Evolutionary conservation across 306 rosid genomes (phyloP).

Genomic region (Lablab purpureus): DNA sequence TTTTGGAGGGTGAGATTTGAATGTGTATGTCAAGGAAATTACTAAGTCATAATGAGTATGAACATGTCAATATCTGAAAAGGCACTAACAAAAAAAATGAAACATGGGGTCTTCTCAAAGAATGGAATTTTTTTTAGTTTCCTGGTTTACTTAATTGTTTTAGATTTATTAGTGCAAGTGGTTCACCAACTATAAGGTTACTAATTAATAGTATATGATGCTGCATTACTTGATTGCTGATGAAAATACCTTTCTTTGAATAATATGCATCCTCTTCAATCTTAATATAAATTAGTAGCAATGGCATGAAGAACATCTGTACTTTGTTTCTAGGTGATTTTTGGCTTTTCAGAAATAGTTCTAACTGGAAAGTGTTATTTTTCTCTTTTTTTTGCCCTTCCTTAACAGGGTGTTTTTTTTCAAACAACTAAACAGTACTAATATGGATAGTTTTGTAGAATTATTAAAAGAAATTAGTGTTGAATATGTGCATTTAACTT

Average conservation of each 20-base stretch:
- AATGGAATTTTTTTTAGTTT: not conserved
- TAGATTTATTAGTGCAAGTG: not conserved
- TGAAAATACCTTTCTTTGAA: not conserved
- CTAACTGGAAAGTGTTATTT: not conserved
- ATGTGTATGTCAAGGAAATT: not conserved
- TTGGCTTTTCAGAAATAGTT: conserved; percentile 24
- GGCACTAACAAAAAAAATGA: not conserved
- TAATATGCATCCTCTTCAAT: not conserved
- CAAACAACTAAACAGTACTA: no score
- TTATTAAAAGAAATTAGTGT: no score
- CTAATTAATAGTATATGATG: not conserved
- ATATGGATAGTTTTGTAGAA: no score
- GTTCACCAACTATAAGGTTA: no score
- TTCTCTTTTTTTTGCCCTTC: no score
- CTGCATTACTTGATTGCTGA: not conserved
- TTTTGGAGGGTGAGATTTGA: not conserved
- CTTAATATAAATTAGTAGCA: conserved; percentile 4
- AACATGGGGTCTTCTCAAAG: not conserved
- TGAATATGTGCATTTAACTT: conserved; percentile 6
- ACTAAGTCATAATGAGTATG: not conserved
- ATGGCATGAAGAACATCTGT: not conserved
- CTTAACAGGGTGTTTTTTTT: no score
- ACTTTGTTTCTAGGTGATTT: conserved; percentile 1
- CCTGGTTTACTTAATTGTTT: not conserved
- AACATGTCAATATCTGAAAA: not conserved